Evolutionary conservation across 371 early-diverging fungal species (phyloP), one percentile per base, ranked within the genome.

Genomic region (Entomophthora muscae): DNA sequence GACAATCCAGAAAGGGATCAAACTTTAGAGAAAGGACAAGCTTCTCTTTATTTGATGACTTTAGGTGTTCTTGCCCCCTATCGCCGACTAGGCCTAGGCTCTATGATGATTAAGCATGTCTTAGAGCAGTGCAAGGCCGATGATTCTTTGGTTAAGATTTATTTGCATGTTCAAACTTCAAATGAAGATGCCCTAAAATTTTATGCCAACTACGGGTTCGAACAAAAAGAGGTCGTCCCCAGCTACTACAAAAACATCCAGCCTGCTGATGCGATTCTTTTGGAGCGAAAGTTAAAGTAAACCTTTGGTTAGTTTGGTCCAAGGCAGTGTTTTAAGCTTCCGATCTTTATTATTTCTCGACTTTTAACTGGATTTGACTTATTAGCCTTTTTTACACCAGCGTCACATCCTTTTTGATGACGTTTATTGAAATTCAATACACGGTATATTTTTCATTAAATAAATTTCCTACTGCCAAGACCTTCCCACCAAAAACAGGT

Each of bases 31-130:
- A 71, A 71, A 31, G 66, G 66, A 29, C 62, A 68, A 55, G 54
- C 65, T 31, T 71, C 76, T 53, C 72, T 91, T 24, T 97, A 95
- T 68, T 88, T 97, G 66, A 93, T 94, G 88, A 97, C 98, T 0
- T 74, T 97, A 55, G 94, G 98, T 32, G 93, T 97, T 32, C 75
- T 94, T 55, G 83, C 88, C 10, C 84, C 89, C 5, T 93, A 88
- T 70, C 78, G 98, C 51, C 72, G 83, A 7, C 76, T 85, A 33
- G 89, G 90, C 5, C 73, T 95, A 53, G 89, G 88, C 29, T 73
- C 81, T 21, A 64, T 66, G 52, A 70, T 90, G 61, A 64, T 89
- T 52, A 63, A 77, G 26, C 77, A 79, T 64, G 80, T 89, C 65
- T 65, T 89, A 53, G 72, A 78, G 53, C 72, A 77, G 53, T 82